phyloP scores from a whole-genome alignment of 208 protist genomes.

The Crithidia thermophila region DNA sequence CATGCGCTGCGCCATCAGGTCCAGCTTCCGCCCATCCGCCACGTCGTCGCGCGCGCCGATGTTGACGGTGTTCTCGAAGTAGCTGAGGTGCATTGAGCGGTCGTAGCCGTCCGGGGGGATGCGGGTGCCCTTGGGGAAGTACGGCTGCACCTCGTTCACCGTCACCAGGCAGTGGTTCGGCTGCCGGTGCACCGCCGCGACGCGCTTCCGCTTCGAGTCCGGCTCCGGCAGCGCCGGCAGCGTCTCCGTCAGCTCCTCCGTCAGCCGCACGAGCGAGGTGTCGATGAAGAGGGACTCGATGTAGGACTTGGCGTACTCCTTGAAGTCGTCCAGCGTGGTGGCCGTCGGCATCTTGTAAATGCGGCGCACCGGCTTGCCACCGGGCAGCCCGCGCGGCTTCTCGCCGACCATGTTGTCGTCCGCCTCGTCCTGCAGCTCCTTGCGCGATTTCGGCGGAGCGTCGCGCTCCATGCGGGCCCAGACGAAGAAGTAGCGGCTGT shows the following conservation, averaged over 20 bases:
- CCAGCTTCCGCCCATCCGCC: constrained; percentile 31
- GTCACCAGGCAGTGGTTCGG: constrained; percentile 86
- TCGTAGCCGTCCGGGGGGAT: constrained; percentile 66
- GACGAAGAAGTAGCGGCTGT: constrained; percentile 77
- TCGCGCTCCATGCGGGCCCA: constrained; percentile 87
- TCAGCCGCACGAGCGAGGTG: constrained; percentile 55
- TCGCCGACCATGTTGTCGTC: constrained; percentile 52
- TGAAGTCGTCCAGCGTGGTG: constrained; percentile 58
- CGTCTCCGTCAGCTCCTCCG: constrained; percentile 71
- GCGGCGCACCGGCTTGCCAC: constrained; percentile 57
- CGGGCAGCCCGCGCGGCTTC: constrained; percentile 54
- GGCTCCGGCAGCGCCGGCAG: constrained; percentile 65
- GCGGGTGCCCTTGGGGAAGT: constrained; percentile 56
- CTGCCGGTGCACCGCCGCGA: constrained; percentile 48
- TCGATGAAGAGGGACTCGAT: constrained; percentile 72
- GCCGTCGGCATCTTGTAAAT: constrained; percentile 84
- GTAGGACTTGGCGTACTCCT: constrained; percentile 62
- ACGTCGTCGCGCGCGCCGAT: constrained; percentile 23
- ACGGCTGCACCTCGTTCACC: constrained; percentile 75
- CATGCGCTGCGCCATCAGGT: constrained; percentile 75
- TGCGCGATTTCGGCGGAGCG: constrained; percentile 24
- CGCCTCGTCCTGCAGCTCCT: constrained; percentile 46
- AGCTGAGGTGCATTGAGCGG: constrained; percentile 59
- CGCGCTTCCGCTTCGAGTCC: constrained; percentile 66
- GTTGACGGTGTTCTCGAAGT: constrained; percentile 72